Percentiles rank a stretch among this genome's conserved stretches.
phyloP scores from a whole-genome alignment of 805 yeast species.

The Monosporozyma solicola region DNA sequence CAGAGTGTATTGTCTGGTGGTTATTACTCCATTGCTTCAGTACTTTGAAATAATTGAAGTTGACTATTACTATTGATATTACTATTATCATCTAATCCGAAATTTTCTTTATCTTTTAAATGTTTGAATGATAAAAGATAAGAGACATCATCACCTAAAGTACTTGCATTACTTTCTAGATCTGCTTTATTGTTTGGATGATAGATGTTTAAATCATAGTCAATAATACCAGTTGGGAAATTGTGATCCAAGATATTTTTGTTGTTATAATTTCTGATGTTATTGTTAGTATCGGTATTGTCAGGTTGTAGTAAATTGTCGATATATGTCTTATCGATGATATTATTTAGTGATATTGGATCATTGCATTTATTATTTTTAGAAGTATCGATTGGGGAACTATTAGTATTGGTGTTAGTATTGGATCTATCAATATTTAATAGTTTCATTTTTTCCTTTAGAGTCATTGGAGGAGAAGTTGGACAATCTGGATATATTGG shows the following conservation, averaged over 20 bases:
- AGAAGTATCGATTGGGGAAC: too few relatives aligned
- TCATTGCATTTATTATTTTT: background rate
- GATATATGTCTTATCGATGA: background rate
- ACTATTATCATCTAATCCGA: background rate
- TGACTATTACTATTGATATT: background rate
- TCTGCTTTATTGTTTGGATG: slow-evolving; percentile 8
- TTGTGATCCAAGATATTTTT: background rate
- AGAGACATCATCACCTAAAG: slow-evolving; percentile 25
- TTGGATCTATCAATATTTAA: slow-evolving; percentile 27
- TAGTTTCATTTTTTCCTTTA: slow-evolving; percentile 37
- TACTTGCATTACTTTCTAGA: slow-evolving; percentile 22
- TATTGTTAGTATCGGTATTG: background rate
- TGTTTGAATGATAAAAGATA: slow-evolving; percentile 8
- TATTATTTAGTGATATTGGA: background rate
- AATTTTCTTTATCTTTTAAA: background rate
- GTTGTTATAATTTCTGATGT: background rate
- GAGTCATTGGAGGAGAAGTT: slow-evolving; percentile 34
- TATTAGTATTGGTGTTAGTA: background rate
- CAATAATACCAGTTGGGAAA: background rate
- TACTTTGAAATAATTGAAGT: background rate
- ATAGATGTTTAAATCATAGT: slow-evolving; percentile 1
- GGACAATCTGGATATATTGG: slow-evolving; percentile 19
- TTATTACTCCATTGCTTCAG: background rate
- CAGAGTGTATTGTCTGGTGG: background rate
- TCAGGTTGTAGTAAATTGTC: slow-evolving; percentile 3